These are phyloP conservation scores for Vaccinium vitisidaea DNA, from an alignment of 148 eudicot genomes.

Conservation along the genomic window DNA sequence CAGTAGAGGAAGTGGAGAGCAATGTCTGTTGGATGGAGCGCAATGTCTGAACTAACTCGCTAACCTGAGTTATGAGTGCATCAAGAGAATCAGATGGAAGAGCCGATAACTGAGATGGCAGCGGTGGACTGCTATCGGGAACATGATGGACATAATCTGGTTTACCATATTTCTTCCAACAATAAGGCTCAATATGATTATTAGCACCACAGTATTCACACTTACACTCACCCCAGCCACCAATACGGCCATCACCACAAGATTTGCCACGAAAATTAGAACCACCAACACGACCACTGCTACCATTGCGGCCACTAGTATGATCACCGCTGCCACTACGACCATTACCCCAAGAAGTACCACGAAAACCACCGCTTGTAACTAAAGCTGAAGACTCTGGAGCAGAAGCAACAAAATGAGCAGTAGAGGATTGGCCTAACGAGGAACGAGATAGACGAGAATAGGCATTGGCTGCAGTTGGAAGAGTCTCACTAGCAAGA, in stretches of 20 bases:
- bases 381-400: not conserved
- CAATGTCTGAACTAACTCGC: too few species aligned
- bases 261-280: not conserved
- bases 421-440: not conserved
- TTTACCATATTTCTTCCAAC: not conserved
- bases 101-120: too few species aligned
- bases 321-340: not conserved
- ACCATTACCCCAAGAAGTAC: not conserved
- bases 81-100: too few species aligned
- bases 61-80: too few species aligned
- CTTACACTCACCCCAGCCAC: not conserved
- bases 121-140: too few species aligned
- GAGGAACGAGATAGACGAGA: not conserved
- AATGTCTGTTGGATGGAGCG: too few species aligned
- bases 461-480: not conserved
- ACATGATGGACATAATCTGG: too few species aligned
- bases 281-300: not conserved
- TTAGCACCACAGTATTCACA: not conserved
- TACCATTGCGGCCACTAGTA: too few species aligned
- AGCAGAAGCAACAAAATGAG: not conserved
- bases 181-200: not conserved
- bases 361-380: not conserved
- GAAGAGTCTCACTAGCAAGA: not conserved
- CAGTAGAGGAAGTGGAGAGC: too few species aligned
- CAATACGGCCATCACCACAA: not conserved